phyloP scores from a whole-genome alignment of 305 asterid genomes.

The Rubia balearica region DNA sequence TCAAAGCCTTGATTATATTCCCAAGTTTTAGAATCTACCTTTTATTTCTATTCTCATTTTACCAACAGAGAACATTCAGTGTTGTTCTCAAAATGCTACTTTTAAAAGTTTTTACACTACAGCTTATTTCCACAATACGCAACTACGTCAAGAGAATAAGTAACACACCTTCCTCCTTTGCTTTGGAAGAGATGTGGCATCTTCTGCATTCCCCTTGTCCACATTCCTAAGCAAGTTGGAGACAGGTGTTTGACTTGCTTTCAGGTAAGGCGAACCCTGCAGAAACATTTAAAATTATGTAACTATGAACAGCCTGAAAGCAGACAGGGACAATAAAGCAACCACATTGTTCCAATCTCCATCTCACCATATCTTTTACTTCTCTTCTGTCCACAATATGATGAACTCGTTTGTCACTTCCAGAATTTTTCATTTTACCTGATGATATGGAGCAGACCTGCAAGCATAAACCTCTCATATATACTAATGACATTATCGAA shows the following conservation, averaged over 20 bases:
- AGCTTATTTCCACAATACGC: background rate
- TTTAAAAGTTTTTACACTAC: background rate
- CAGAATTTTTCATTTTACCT: slow-evolving; percentile 51
- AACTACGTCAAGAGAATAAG: slow-evolving; percentile 4
- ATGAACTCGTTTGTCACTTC: slow-evolving; percentile 35
- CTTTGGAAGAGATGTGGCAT: slow-evolving; percentile 46
- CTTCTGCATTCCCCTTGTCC: slow-evolving; percentile 53
- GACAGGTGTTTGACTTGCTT: slow-evolving; percentile 60
- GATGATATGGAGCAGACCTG: slow-evolving; percentile 57
- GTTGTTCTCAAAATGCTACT: slow-evolving; percentile 2
- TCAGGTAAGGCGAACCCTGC: slow-evolving; percentile 50
- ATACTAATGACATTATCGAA: background rate
- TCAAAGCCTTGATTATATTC: background rate
- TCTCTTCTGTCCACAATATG: slow-evolving; percentile 39
- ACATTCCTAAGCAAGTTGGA: slow-evolving; percentile 60
- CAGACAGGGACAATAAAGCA: slow-evolving; percentile 3
- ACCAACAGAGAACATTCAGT: background rate
- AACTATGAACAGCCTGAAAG: slow-evolving; percentile 8
- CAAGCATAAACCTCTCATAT: slow-evolving; percentile 19
- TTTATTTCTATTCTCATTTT: background rate
- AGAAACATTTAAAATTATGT: slow-evolving; percentile 12
- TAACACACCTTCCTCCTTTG: slow-evolving; percentile 78
- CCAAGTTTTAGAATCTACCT: background rate
- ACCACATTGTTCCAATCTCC: slow-evolving; percentile 14
- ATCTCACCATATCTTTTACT: slow-evolving; percentile 52